Percentiles rank a stretch among this genome's conserved stretches.
Conservation (phyloP, 805 yeast genomes). For the Jamesozyma gamospora region DNA sequence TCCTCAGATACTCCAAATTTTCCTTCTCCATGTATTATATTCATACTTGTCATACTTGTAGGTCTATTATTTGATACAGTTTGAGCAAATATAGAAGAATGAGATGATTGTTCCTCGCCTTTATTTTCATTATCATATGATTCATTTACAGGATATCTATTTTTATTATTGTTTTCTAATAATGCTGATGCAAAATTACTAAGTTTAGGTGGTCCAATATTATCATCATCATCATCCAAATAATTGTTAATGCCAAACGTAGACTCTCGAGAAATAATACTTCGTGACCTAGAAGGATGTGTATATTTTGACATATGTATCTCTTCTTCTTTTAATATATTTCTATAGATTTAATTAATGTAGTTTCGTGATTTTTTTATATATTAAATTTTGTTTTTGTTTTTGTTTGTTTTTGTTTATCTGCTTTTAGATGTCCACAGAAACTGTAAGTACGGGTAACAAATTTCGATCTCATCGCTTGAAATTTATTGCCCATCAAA, state of each 20-base stretch:
- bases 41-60: not conserved
- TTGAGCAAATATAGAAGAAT: no score
- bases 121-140: not conserved
- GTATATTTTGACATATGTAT: constrained; percentile 7
- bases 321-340: not conserved
- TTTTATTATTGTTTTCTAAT: constrained; percentile 6
- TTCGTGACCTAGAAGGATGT: constrained; percentile 6
- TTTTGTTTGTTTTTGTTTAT: not conserved
- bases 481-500: no score
- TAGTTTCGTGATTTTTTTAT: not conserved
- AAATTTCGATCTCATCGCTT: no score
- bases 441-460: not conserved
- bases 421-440: not conserved
- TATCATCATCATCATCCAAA: constrained; percentile 17
- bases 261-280: not conserved
- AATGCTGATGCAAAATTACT: constrained; percentile 28
- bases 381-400: not conserved
- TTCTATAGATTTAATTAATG: not conserved
- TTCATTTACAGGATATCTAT: constrained; percentile 3
- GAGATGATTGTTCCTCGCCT: not conserved
- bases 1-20: not conserved
- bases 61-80: not conserved
- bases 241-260: not conserved
- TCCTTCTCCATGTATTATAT: not conserved
- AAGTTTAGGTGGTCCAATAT: constrained; percentile 22